These are phyloP conservation scores for Spergularia bocconei DNA, from an alignment of 148 eudicot genomes.

Conservation along the genomic window DNA sequence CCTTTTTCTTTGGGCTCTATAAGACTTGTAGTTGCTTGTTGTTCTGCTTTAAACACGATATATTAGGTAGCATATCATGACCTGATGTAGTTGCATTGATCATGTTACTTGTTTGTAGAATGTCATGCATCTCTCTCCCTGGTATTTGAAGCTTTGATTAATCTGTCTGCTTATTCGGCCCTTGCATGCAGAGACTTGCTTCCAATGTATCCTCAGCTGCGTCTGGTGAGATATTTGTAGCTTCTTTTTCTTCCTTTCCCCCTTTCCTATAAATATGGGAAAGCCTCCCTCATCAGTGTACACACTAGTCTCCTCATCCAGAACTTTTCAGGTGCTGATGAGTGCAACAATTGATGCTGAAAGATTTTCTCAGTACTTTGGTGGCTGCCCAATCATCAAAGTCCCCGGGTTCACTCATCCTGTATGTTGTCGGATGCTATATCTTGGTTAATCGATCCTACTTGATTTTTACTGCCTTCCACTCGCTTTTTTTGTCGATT, in stretches of 20 bases:
- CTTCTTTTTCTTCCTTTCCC: too few species aligned
- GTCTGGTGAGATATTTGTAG: conserved; percentile 50
- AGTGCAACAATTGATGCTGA: conserved; percentile 99
- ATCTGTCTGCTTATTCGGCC: conserved; percentile 25
- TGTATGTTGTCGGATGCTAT: conserved; percentile 40
- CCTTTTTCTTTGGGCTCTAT: background rate
- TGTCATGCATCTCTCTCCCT: conserved; percentile 19
- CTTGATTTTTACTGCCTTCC: conserved; percentile 6
- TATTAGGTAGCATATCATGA: background rate
- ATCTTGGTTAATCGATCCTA: conserved; percentile 2
- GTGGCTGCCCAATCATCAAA: conserved; percentile 84
- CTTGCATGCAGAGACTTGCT: conserved; percentile 85
- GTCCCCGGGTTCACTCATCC: conserved; percentile 98
- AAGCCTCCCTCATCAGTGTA: background rate
- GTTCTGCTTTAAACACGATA: background rate
- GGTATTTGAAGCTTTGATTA: conserved; percentile 20
- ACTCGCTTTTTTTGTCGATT: background rate
- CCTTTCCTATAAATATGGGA: background rate
- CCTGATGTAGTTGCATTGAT: conserved; percentile 18
- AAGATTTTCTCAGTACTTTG: conserved; percentile 88
- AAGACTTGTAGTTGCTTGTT: background rate
- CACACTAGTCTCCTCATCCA: conserved; percentile 19
- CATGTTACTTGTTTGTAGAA: conserved; percentile 20
- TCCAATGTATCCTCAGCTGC: conserved; percentile 71
- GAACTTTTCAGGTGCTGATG: conserved; percentile 71